These are phyloP conservation scores for Calonectria henricotiae DNA, from an alignment of 2,329 filamentous ascomycete species.

Conservation along the genomic window DNA sequence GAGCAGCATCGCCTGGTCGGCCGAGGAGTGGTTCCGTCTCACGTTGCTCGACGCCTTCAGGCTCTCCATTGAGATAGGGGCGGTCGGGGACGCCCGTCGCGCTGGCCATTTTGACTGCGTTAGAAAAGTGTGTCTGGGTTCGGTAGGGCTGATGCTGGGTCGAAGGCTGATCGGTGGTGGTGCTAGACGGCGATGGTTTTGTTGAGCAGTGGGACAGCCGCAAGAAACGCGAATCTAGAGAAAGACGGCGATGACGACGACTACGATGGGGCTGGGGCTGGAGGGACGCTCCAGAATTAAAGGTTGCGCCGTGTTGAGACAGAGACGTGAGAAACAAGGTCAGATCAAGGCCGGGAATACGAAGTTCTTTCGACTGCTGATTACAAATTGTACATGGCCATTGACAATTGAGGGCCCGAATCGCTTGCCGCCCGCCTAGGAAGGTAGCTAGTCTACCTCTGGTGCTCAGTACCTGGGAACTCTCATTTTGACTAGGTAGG, in stretches of 20 bases:
- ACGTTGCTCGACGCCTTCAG: conserved; percentile 50
- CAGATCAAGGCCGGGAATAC: neutral
- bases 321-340: neutral
- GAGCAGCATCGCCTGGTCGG: conserved; percentile 80
- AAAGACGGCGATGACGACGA: neutral
- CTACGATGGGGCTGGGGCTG: neutral
- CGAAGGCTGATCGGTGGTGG: conserved; percentile 8
- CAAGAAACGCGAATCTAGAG: neutral
- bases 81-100: conserved; percentile 77
- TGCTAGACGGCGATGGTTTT: neutral
- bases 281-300: neutral
- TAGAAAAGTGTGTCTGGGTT: neutral
- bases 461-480: conserved; percentile 5
- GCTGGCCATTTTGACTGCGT: conserved; percentile 73
- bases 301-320: neutral
- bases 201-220: neutral
- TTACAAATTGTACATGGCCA: conserved; percentile 12
- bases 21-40: conserved; percentile 66
- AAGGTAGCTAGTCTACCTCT: neutral
- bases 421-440: neutral
- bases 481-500: conserved; percentile 43
- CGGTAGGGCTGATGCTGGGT: neutral
- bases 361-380: conserved; percentile 5
- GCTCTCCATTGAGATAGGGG: conserved; percentile 49
- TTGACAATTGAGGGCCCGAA: conserved; percentile 7